Base-by-base conservation (phyloP, 805 yeast species). In the Ogataea pignaliae region DNA sequence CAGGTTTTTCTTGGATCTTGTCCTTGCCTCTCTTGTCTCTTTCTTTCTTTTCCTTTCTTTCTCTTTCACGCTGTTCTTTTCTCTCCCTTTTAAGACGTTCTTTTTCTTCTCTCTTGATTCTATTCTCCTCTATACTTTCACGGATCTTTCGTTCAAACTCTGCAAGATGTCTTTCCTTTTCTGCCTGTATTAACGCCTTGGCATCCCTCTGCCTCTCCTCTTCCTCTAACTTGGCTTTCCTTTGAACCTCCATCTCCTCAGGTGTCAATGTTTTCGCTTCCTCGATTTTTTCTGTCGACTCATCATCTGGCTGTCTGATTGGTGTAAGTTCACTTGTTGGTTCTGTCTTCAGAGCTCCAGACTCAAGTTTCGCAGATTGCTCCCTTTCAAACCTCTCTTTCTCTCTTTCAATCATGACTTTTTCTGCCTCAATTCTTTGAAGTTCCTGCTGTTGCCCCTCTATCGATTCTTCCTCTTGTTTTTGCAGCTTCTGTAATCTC, bases 401-500 rank as follows among this genome's bases (percentile, higher is more conserved):
- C 39, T 41, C 55, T 35, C 44, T 43, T 30, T 49, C 44, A 34
- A 46, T 29, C 41, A 52, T 28, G 16, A 42, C 40, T 43, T 46
- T 43, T 29, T 30, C 57, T 42, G 34, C 50, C 46, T 44, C 52
- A 6, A 9, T 30, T 28, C 36, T 43, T 30, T 33, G 41, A 14
- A 38, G 45, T 45, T 34, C 51, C 46, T 33, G 46, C 46, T 37
- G 56, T 49, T 41, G 50, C 41, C 39, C 53, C 52, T 40, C 57
- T 41, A 31, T 52, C 57, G 26, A 52, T 56, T 40, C 50, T 57
- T 16, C 43, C 29, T 41, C 44, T 48, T 18, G 43, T 53, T 17
- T 47, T 51, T 39, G 56, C 61, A 30, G 33, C 34, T 51, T 60
- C 34, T 56, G 61, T 9, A 49, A 42, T 26, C 48, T 51, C 29